Evolutionary conservation across 202 grass and related monocot species (phyloP).

Genomic region (Zizania palustris): DNA sequence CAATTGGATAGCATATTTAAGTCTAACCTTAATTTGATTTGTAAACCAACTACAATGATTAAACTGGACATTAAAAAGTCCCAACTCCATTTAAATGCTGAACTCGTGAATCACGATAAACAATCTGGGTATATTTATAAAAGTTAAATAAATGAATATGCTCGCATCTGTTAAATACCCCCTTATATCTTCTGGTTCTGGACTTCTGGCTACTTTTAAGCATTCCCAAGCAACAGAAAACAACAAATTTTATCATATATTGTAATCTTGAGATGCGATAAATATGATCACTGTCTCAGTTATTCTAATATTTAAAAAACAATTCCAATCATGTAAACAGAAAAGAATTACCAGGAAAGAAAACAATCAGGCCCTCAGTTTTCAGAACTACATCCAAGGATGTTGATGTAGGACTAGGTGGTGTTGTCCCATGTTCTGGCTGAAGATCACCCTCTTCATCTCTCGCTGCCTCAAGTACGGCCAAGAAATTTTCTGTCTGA

Average conservation of each 20-base stretch:
- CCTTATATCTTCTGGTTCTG: neutral
- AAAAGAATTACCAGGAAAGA: constrained; percentile 85
- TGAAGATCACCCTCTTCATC: constrained; percentile 95
- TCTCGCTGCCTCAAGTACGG: constrained; percentile 65
- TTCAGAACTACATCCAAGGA: constrained; percentile 68
- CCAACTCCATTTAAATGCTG: neutral
- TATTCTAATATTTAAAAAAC: constrained; percentile 20
- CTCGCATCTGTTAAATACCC: neutral
- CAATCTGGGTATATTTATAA: neutral
- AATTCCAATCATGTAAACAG: constrained; percentile 25
- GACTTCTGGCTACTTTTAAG: neutral
- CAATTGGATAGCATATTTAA: neutral
- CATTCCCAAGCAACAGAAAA: neutral
- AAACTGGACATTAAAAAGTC: neutral
- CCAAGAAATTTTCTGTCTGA: constrained; percentile 86
- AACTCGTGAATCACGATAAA: neutral
- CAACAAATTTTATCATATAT: neutral
- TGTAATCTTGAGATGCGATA: constrained; percentile 8
- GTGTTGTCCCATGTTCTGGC: constrained; percentile 46
- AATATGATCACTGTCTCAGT: constrained; percentile 7
- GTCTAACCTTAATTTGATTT: neutral
- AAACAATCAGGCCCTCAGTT: constrained; percentile 86
- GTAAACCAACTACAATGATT: neutral
- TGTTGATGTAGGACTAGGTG: constrained; percentile 51
- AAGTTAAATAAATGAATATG: neutral